These are phyloP conservation scores for Diatrype stigma DNA, from an alignment of 2,329 filamentous ascomycete genomes.

Conservation along the genomic window DNA sequence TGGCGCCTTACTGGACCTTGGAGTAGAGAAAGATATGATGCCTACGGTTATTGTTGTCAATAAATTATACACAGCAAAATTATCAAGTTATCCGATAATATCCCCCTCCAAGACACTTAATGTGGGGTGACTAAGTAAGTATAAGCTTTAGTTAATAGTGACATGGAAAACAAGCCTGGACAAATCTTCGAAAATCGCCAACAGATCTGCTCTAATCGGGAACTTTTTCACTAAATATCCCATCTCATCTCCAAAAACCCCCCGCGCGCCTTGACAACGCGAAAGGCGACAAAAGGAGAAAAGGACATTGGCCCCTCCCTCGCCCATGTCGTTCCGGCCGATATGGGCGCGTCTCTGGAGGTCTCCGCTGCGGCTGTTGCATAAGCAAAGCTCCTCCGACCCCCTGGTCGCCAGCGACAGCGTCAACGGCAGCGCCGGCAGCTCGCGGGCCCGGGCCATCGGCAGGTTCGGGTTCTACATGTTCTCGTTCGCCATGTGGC, in stretches of 20 bases:
- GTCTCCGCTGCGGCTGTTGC: not conserved
- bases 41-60: no score
- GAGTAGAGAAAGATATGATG: no score
- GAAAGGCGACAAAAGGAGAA: not conserved
- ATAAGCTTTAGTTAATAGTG: no score
- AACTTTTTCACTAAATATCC: not conserved
- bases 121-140: not conserved
- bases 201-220: no score
- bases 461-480: constrained; percentile 41
- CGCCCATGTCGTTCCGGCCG: not conserved
- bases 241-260: not conserved
- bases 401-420: no score
- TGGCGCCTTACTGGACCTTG: no score
- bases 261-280: not conserved
- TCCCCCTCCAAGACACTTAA: not conserved
- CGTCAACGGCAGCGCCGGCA: not conserved
- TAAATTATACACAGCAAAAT: no score
- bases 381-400: no score
- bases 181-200: no score
- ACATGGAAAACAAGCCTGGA: no score
- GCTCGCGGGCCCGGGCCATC: constrained; percentile 9
- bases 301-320: not conserved
- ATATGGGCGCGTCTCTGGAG: not conserved
- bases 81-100: not conserved
- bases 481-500: constrained; percentile 54